These are phyloP conservation scores for Pogostemon cablin DNA, from an alignment of 257 asterid species.

Conservation along the genomic window DNA sequence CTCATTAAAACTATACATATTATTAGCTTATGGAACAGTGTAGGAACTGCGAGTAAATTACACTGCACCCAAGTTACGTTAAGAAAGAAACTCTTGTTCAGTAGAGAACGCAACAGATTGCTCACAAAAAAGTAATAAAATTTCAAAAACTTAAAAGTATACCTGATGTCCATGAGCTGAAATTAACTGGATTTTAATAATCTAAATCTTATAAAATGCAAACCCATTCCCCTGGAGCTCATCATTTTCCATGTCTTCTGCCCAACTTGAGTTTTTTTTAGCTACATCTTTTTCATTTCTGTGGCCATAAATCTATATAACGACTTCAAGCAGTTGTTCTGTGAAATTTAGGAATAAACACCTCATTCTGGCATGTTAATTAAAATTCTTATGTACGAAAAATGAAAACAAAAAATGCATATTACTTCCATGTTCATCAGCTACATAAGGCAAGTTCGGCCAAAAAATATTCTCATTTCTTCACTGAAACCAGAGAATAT, in stretches of 20 bases:
- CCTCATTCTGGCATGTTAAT: not conserved
- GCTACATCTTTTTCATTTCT: conserved; percentile 49
- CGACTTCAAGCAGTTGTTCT: conserved; percentile 53
- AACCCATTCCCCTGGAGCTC: conserved; percentile 74
- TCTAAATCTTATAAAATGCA: conserved; percentile 89
- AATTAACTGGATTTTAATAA: conserved; percentile 76
- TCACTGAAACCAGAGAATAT: conserved; percentile 40
- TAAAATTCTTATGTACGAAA: not conserved
- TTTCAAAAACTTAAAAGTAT: not conserved
- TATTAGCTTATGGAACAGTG: not conserved
- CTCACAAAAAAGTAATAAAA: conserved; percentile 9
- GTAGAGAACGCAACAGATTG: conserved; percentile 14
- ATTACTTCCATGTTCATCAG: conserved; percentile 97
- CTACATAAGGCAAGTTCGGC: conserved; percentile 91
- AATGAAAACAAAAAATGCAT: conserved; percentile 31
- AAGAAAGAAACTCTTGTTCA: conserved; percentile 12
- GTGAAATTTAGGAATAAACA: conserved; percentile 29
- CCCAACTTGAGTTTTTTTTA: conserved; percentile 58
- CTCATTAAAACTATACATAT: conserved; percentile 1
- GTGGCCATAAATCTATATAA: conserved; percentile 63
- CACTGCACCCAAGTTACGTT: conserved; percentile 5
- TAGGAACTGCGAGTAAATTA: not conserved
- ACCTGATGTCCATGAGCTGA: conserved; percentile 82
- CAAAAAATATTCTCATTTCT: conserved; percentile 91
- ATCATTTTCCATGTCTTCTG: conserved; percentile 74